Percentiles rank a stretch among this genome's conserved stretches.
Evolutionary conservation across 495 filamentous ascomycete species (phyloP).

Genomic region (Xylaria venustula): DNA sequence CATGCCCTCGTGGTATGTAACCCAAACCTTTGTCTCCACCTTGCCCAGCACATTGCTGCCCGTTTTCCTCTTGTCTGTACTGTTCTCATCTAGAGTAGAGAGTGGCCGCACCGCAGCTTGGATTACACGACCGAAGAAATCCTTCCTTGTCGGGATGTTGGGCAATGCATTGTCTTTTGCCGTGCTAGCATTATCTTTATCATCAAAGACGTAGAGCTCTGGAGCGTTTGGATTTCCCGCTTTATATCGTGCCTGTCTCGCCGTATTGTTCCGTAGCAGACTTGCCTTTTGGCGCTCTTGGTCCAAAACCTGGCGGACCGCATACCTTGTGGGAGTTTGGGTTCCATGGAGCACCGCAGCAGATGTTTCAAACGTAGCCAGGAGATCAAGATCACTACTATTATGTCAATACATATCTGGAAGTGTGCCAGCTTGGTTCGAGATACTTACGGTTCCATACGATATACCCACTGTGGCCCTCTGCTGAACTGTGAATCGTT

Average conservation of each 20-base stretch:
- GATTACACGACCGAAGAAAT: constrained; percentile 86
- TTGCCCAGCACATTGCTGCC: constrained; percentile 36
- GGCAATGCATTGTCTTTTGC: constrained; percentile 22
- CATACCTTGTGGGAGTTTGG: constrained; percentile 74
- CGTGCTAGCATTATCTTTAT: constrained; percentile 43
- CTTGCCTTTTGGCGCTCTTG: constrained; percentile 77
- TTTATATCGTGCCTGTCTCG: constrained; percentile 55
- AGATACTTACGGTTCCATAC: constrained; percentile 85
- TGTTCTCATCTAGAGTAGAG: constrained; percentile 38
- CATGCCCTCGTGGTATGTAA: constrained; percentile 93
- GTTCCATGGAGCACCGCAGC: constrained; percentile 42
- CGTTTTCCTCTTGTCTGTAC: constrained; percentile 34
- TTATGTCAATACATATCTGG: not conserved
- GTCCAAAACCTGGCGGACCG: constrained; percentile 87
- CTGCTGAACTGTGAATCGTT: constrained; percentile 44
- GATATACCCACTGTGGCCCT: constrained; percentile 73
- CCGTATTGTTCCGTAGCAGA: constrained; percentile 56
- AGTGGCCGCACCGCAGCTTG: constrained; percentile 40
- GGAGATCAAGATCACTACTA: constrained; percentile 57
- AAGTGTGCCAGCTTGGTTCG: not conserved
- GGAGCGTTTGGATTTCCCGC: constrained; percentile 33
- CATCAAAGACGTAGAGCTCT: constrained; percentile 33
- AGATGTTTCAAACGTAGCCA: constrained; percentile 61
- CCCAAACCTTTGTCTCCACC: constrained; percentile 71
- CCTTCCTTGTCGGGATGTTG: constrained; percentile 61